These are phyloP conservation scores for Terana coerulea DNA, from an alignment of 768 basidiomycete species.

Conservation along the genomic window DNA sequence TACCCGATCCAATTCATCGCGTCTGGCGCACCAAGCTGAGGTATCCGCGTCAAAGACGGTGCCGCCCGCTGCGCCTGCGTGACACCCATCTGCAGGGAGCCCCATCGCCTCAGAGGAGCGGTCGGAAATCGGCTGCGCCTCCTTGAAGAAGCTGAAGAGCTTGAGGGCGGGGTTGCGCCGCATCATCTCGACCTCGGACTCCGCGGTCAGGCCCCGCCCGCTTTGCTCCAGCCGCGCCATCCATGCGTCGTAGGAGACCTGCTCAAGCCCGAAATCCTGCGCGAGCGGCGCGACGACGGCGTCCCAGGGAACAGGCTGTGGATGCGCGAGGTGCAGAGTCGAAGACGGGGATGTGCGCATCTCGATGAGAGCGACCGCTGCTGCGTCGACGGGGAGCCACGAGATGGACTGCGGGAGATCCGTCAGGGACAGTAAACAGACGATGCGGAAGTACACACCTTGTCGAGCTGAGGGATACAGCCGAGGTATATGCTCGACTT, in stretches of 20 bases:
- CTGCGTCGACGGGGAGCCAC: slow-evolving; percentile 26
- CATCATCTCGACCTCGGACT: slow-evolving; percentile 13
- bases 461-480: slow-evolving; percentile 1
- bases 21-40: slow-evolving; percentile 5
- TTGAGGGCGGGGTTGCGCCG: slow-evolving; percentile 18
- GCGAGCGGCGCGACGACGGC: slow-evolving; percentile 17
- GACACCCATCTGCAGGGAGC: slow-evolving; percentile 14
- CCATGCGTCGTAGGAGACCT: slow-evolving; percentile 26
- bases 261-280: slow-evolving; percentile 18
- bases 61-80: slow-evolving; percentile 9
- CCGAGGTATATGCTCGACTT: slow-evolving; percentile 9
- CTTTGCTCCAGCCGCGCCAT: slow-evolving; percentile 14
- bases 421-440: background rate
- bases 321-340: slow-evolving; percentile 24
- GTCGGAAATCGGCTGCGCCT: background rate
- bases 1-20: slow-evolving; percentile 9
- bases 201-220: background rate
- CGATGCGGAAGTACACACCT: slow-evolving; percentile 2
- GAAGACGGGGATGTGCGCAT: slow-evolving; percentile 12
- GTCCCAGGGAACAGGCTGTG: slow-evolving; percentile 21
- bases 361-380: slow-evolving; percentile 24
- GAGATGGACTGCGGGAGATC: slow-evolving; percentile 12
- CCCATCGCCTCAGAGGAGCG: slow-evolving; percentile 11
- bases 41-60: background rate
- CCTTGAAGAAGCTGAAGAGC: slow-evolving; percentile 19